Evolutionary conservation across 2,329 filamentous ascomycete species (phyloP).

Genomic region (Colletotrichum sp.): DNA sequence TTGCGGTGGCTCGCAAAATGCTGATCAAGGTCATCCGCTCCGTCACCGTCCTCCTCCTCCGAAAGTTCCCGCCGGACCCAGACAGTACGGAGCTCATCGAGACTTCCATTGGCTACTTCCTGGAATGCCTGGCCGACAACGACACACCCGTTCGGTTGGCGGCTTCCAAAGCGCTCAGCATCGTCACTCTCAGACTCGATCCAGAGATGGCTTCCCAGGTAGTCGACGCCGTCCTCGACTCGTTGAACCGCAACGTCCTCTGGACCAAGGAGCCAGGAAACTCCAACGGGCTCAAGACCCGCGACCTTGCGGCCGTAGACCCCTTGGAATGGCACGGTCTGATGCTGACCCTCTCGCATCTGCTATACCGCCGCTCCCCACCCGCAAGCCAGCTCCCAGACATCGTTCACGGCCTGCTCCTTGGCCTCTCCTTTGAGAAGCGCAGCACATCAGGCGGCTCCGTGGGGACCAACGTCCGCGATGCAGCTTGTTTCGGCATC

Average conservation of each 20-base stretch:
- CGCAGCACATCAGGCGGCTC: slow-evolving; percentile 84
- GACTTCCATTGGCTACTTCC: slow-evolving; percentile 79
- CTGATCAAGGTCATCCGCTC: slow-evolving; percentile 86
- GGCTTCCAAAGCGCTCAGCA: slow-evolving; percentile 89
- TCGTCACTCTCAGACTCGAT: slow-evolving; percentile 82
- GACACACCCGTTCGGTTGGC: slow-evolving; percentile 91
- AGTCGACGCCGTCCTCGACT: slow-evolving; percentile 84
- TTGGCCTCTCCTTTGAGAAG: slow-evolving; percentile 88
- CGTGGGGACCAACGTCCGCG: slow-evolving; percentile 87
- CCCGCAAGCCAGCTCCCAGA: slow-evolving; percentile 72
- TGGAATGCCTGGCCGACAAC: slow-evolving; percentile 81
- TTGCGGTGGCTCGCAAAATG: slow-evolving; percentile 81
- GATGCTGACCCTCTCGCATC: slow-evolving; percentile 84
- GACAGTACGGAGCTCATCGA: slow-evolving; percentile 68
- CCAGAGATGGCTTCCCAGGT: slow-evolving; percentile 84
- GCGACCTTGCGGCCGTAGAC: slow-evolving; percentile 78
- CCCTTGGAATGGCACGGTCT: slow-evolving; percentile 91
- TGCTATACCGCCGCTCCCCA: slow-evolving; percentile 84
- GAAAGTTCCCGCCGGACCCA: slow-evolving; percentile 47
- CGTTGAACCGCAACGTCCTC: slow-evolving; percentile 63
- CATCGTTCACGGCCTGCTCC: slow-evolving; percentile 78
- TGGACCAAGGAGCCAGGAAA: slow-evolving; percentile 46
- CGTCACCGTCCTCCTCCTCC: slow-evolving; percentile 70
- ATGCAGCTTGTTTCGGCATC: slow-evolving; percentile 94
- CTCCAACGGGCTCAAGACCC: slow-evolving; percentile 24